A percentile compares a stretch with the other conserved stretches of the same genome.
Conservation (phyloP, 495 filamentous ascomycete species). For the Penicillium taxi region DNA sequence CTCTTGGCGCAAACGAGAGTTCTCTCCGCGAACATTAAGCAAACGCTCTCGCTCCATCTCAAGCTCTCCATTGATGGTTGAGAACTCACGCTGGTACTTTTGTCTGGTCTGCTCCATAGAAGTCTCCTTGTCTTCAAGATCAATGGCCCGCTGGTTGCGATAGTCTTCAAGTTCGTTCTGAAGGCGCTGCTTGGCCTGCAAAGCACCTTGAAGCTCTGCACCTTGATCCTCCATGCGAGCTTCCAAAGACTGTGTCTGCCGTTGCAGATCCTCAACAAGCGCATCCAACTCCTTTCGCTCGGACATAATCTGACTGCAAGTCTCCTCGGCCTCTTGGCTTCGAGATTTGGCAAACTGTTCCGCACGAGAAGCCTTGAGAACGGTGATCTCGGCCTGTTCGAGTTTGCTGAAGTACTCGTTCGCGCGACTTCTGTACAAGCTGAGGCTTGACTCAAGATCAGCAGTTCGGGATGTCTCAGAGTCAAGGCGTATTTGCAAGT, state of each 20-base stretch:
- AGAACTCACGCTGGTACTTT: conserved; percentile 94
- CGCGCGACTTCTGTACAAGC: conserved; percentile 83
- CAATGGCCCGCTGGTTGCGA: conserved; percentile 85
- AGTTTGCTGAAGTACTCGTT: conserved; percentile 98
- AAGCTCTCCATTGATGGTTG: conserved; percentile 78
- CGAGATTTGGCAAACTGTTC: conserved; percentile 92
- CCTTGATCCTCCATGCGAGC: conserved; percentile 88
- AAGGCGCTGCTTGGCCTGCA: conserved; percentile 87
- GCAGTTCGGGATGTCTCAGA: conserved; percentile 76
- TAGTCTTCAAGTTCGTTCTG: conserved; percentile 99
- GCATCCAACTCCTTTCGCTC: conserved; percentile 87
- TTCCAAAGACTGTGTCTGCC: conserved; percentile 79
- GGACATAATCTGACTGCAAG: conserved; percentile 80
- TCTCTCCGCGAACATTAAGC: conserved; percentile 58
- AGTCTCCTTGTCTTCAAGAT: conserved; percentile 93
- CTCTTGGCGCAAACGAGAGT: conserved; percentile 77
- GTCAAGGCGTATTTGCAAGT: conserved; percentile 89
- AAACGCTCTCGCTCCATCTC: conserved; percentile 88
- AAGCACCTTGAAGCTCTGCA: conserved; percentile 76
- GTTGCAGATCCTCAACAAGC: conserved; percentile 82
- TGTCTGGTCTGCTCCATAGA: conserved; percentile 95
- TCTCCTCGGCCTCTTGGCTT: conserved; percentile 82
- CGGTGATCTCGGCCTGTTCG: conserved; percentile 91
- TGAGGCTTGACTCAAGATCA: conserved; percentile 76
- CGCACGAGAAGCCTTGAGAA: conserved; percentile 83